A percentile compares a stretch with the other conserved stretches of the same genome.
These are phyloP conservation scores for Stagonosporopsis tanaceti DNA, from an alignment of 2,329 filamentous ascomycete genomes.

Conservation along the genomic window DNA sequence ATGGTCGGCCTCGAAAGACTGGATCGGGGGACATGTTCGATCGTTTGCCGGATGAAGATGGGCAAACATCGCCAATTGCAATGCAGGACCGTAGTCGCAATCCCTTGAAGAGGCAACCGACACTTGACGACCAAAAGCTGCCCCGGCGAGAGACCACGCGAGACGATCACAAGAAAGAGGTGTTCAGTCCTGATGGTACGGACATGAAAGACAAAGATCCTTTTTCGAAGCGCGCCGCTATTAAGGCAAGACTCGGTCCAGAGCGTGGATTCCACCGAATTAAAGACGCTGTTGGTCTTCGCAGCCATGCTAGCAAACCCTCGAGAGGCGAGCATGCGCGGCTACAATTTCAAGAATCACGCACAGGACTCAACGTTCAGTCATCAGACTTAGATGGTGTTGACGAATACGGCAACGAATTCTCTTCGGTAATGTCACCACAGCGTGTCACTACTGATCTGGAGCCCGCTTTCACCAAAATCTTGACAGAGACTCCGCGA, in stretches of 20 bases:
- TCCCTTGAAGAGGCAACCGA: conserved; percentile 60
- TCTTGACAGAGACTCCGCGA: conserved; percentile 46
- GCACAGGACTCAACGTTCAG: conserved; percentile 26
- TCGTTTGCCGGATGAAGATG: conserved; percentile 47
- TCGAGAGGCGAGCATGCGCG: conserved; percentile 48
- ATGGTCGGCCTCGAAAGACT: conserved; percentile 81
- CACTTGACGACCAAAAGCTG: conserved; percentile 39
- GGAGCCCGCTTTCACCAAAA: conserved; percentile 44
- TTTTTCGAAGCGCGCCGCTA: conserved; percentile 68
- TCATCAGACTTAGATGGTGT: conserved; percentile 23
- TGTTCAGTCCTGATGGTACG: conserved; percentile 30
- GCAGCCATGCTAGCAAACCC: conserved; percentile 52
- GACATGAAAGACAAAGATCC: conserved; percentile 63
- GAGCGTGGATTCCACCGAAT: conserved; percentile 84
- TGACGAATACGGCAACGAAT: conserved; percentile 21
- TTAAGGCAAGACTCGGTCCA: conserved; percentile 82
- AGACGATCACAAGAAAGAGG: conserved; percentile 41
- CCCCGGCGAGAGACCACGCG: conserved; percentile 40
- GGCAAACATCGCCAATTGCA: conserved; percentile 66
- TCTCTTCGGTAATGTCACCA: conserved; percentile 23
- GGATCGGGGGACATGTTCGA: conserved; percentile 49
- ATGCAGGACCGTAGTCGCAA: conserved; percentile 56
- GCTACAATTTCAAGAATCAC: conserved; percentile 23
- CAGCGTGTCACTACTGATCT: conserved; percentile 24
- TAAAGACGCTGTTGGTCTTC: conserved; percentile 78